Evolutionary conservation across 148 eudicot genomes (phyloP), one percentile per base, ranked within the genome.

Genomic region (Nyssa sinensis): DNA sequence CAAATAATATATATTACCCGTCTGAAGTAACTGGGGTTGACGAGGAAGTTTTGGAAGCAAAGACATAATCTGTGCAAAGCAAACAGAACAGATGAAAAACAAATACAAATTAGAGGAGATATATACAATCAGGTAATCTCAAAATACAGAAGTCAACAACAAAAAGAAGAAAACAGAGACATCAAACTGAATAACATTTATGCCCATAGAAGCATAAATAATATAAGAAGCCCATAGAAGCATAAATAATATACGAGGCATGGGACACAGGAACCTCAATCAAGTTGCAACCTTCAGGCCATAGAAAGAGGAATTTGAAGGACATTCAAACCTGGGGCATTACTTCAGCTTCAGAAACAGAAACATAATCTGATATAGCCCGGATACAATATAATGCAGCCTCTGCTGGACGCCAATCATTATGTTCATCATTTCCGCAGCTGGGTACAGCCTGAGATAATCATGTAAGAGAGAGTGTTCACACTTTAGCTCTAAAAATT

Each of bases 321-420:
- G 28, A 49, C 58, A 66, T 53, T 72, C 58, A 55, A 53, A 96
- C 99, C 99, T 93, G 99, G 71, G 99, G 98, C 97, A 93, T 89
- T 73, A 96, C 82, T 81, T 96, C 98, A 59, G 85, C 90, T 73
- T 96, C 99, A 62, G 75, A 58, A 70, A 55, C 75, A 29, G 98
- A 84, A 68, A 96, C 97, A 79, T 80, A 85, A 70, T 93, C 99
- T 63, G 99, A 88, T 83, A 96, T 86, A 7, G 99, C 98, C 75
- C 93, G 79, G 31, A 96, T 93, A 78, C 99, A 91, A 82, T 96
- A 96, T 69, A 96, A 79, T 66, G 94, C 91, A 76, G 98, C 99
- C 87, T 96, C 99, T 65, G 89, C 94, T 30, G 93, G 87, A 77
- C 84, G 90, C 98, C 99, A 96, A 67, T 86, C 86, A 69, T 74